These are phyloP conservation scores for Fusarium odoratissimum DNA, from an alignment of 2,329 filamentous ascomycete genomes.

Conservation along the genomic window DNA sequence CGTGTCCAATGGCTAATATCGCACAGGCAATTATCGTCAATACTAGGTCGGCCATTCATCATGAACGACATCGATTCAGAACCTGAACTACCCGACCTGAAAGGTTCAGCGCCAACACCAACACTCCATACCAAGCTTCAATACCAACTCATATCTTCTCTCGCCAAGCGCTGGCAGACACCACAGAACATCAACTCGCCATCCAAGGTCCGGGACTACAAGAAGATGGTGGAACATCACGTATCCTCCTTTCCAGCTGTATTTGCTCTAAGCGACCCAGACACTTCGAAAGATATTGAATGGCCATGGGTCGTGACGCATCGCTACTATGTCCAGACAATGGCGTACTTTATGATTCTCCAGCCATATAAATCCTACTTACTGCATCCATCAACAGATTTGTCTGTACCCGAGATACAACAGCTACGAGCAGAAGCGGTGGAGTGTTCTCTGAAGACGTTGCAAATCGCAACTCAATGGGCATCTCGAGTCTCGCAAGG, in stretches of 20 bases:
- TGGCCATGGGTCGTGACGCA: slow-evolving; percentile 19
- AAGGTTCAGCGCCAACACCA: not conserved
- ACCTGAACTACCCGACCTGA: not conserved
- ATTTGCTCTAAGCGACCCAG: not conserved
- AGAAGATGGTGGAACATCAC: not conserved
- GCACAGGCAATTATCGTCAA: not conserved
- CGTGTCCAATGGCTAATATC: not conserved
- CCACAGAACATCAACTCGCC: slow-evolving; percentile 6
- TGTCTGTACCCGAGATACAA: not conserved
- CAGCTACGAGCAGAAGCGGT: not conserved
- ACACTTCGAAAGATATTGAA: not conserved
- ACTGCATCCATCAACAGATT: not conserved
- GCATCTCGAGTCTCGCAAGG: slow-evolving; percentile 1
- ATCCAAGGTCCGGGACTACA: not conserved
- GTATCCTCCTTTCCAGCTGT: not conserved
- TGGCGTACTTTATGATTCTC: slow-evolving; percentile 11
- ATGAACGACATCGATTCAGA: slow-evolving; percentile 17
- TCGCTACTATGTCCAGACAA: slow-evolving; percentile 16
- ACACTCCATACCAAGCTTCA: slow-evolving; percentile 13
- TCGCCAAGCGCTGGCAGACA: slow-evolving; percentile 13
- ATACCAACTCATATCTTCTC: slow-evolving; percentile 14
- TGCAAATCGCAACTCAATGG: not conserved
- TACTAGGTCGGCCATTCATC: not conserved
- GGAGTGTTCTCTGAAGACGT: not conserved
- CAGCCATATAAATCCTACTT: slow-evolving; percentile 18